Percentiles rank a stretch among this genome's conserved stretches.
Evolutionary conservation across 768 basidiomycete genomes (phyloP).

Genomic region (Suillus discolor): DNA sequence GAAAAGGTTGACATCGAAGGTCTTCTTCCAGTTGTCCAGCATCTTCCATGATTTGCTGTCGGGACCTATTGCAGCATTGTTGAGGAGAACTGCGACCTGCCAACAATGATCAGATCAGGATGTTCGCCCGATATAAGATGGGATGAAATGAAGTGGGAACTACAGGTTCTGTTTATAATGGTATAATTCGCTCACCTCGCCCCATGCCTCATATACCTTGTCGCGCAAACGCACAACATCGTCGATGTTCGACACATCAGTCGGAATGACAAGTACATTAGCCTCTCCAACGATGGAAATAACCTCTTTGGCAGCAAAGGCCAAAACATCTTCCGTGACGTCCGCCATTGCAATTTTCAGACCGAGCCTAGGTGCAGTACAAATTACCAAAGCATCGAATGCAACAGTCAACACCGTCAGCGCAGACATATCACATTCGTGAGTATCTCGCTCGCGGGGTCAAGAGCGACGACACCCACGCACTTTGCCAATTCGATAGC

Average conservation of each 20-base stretch:
- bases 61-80: constrained; percentile 77
- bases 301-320: constrained; percentile 53
- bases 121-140: constrained; percentile 1
- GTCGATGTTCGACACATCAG: constrained; percentile 75
- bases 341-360: constrained; percentile 85
- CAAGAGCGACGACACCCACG: constrained; percentile 31
- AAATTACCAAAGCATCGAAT: constrained; percentile 11
- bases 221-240: constrained; percentile 73
- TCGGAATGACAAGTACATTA: constrained; percentile 70
- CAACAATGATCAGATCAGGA: constrained; percentile 29
- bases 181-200: constrained; percentile 70
- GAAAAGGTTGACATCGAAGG: constrained; percentile 76
- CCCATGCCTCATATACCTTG: constrained; percentile 84
- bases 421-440: constrained; percentile 14
- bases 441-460: constrained; percentile 18
- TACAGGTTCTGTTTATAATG: constrained; percentile 17
- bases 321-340: constrained; percentile 50
- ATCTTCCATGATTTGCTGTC: constrained; percentile 70
- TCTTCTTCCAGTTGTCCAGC: constrained; percentile 71
- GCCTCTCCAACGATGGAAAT: constrained; percentile 54
- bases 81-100: constrained; percentile 84
- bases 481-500: constrained; percentile 74
- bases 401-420: constrained; percentile 9
- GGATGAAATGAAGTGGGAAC: constrained; percentile 13
- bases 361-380: constrained; percentile 47